phyloP scores from a whole-genome alignment of 2,329 filamentous ascomycete genomes.

The Aphanoascus verrucosus region DNA sequence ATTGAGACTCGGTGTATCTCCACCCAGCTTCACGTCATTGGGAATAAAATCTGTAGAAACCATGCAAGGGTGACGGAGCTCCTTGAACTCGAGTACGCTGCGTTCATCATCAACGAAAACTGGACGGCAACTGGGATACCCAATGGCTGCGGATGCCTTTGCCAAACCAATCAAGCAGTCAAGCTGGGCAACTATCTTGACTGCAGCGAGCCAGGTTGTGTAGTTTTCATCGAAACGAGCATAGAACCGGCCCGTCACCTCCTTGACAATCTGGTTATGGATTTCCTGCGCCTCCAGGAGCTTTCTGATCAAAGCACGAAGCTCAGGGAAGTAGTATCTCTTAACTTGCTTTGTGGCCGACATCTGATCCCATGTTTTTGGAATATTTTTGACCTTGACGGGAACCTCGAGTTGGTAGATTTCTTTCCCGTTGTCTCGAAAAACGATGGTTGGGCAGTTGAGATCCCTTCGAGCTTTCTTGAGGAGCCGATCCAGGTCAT shows the following conservation, averaged over 20 bases:
- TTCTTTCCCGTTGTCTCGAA: conserved; percentile 84
- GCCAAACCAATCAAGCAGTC: conserved; percentile 92
- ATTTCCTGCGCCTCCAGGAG: conserved; percentile 91
- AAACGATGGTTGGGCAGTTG: conserved; percentile 62
- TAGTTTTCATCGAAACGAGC: conserved; percentile 82
- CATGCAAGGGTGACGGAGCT: conserved; percentile 92
- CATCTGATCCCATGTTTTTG: conserved; percentile 88
- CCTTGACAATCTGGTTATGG: conserved; percentile 80
- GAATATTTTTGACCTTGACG: conserved; percentile 67
- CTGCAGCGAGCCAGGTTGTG: conserved; percentile 72
- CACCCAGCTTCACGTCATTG: conserved; percentile 82
- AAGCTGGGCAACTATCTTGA: conserved; percentile 79
- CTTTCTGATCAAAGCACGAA: conserved; percentile 70
- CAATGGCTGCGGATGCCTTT: conserved; percentile 72
- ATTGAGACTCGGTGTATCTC: conserved; percentile 69
- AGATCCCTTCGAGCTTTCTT: conserved; percentile 61
- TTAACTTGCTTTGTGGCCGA: conserved; percentile 83
- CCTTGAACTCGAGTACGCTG: conserved; percentile 80
- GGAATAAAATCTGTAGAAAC: conserved; percentile 89
- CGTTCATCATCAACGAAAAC: conserved; percentile 76
- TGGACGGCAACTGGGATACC: conserved; percentile 78
- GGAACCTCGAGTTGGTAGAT: conserved; percentile 93
- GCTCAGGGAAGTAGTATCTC: conserved; percentile 82
- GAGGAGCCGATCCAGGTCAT: conserved; percentile 59
- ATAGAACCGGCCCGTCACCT: conserved; percentile 74